Evolutionary conservation across 768 basidiomycete genomes (phyloP), one percentile per base, ranked within the genome.

Genomic region (Tubosaeta sp.): DNA sequence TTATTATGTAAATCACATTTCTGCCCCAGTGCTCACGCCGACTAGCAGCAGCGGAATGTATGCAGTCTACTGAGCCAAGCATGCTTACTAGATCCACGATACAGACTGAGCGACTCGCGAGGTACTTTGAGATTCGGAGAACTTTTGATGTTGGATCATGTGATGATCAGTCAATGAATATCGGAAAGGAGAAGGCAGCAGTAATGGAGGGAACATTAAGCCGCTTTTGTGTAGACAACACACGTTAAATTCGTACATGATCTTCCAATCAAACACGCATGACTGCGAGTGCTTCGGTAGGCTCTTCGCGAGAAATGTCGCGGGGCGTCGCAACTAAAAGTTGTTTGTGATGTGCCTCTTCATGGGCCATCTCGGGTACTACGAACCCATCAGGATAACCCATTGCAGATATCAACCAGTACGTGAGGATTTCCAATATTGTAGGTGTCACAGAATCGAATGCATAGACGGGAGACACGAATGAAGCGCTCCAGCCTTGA

Each of bases 371-470:
- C 38, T 68, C 64, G 27, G 68, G 68, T 14, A 68, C 57, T 13
- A 52, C 46, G 43, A 71, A 69, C 13, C 68, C 64, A 38, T 65
- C 68, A 3, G 64, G 54, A 34, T 74, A 59, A 0, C 66, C 70
- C 74, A 79, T 76, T 10, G 80, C 76, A 46, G 82, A 82, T 34
- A 72, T 72, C 45, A 81, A 62, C 83, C 83, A 85, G 63, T 75
- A 84, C 8, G 73, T 64, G 22, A 85, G 63, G 53, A 71, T 67
- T 64, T 83, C 78, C 49, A 79, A 57, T 43, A 84, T 69, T 12
- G 78, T 75, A n/a, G 81, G 82, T 13, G 62, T 64, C 43, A 58
- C 54, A 22, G 68, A 58, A 58, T 79, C 67, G 55, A 68, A 74
- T 13, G 64, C 52, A 59, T 76, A 78, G 25, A 80, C 69, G 31